Percentiles rank a stretch among this genome's conserved stretches.
Evolutionary conservation across 83 land plant genomes (phyloP).

Genomic region (Isoetes engelmannii): DNA sequence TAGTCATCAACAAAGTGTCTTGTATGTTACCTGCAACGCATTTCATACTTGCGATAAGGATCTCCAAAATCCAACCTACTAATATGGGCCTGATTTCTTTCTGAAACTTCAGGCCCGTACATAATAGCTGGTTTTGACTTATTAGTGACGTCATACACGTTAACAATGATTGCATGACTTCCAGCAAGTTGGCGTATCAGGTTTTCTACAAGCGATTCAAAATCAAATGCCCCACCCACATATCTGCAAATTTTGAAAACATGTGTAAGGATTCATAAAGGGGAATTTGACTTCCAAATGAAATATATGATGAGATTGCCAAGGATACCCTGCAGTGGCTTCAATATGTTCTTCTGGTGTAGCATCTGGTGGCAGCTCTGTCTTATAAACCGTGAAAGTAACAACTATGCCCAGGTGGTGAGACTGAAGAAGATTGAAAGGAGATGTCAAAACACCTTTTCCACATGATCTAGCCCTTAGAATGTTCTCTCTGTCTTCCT

Average conservation of each 20-base stretch:
- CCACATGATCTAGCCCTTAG: background rate
- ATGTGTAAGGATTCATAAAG: too few relatives aligned
- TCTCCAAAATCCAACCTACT: constrained; percentile 89
- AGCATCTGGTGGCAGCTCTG: constrained; percentile 3
- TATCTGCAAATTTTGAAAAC: constrained; percentile 39
- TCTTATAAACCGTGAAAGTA: constrained; percentile 14
- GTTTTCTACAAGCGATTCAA: constrained; percentile 89
- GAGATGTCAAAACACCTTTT: constrained; percentile 80
- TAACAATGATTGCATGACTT: constrained; percentile 68
- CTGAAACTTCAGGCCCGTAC: constrained; percentile 60
- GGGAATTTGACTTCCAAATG: background rate
- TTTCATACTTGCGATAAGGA: constrained; percentile 77
- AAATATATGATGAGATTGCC: background rate
- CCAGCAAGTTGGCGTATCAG: constrained; percentile 75
- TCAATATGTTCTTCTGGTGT: constrained; percentile 6
- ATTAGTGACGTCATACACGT: constrained; percentile 82
- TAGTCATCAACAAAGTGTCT: too few relatives aligned
- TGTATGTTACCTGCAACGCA: constrained; percentile 79
- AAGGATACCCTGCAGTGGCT: constrained; percentile 11
- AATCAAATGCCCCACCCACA: constrained; percentile 92
- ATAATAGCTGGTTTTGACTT: constrained; percentile 58
- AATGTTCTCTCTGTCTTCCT: background rate
- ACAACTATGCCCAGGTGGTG: constrained; percentile 36
- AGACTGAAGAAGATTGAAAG: constrained; percentile 68
- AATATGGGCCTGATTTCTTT: constrained; percentile 42